phyloP scores from a whole-genome alignment of 78 protist genomes.

The Dictyostelium citrinum region DNA sequence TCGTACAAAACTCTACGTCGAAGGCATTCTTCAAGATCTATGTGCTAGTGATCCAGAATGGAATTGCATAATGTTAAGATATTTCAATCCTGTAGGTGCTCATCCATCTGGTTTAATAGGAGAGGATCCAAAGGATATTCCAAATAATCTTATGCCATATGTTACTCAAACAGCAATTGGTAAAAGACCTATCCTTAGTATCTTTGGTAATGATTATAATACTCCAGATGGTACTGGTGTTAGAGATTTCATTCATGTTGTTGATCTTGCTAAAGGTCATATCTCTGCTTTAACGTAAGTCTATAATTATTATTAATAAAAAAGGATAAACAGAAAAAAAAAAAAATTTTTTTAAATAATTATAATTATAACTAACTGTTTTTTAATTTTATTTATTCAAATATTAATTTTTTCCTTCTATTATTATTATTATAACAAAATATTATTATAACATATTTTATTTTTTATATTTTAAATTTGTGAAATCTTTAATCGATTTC shows the following conservation, averaged over 20 bases:
- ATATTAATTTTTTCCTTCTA: not conserved
- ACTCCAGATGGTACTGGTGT: conserved; percentile 99
- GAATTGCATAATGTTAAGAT: conserved; percentile 90
- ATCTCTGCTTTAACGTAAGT: conserved; percentile 82
- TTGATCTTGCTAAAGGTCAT: conserved; percentile 96
- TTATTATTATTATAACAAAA: not conserved
- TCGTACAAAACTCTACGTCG: conserved; percentile 94
- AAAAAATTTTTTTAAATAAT: not conserved
- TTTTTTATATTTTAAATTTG: not conserved
- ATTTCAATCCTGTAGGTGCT: conserved; percentile 99
- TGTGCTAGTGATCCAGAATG: conserved; percentile 60
- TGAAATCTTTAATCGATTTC: not conserved
- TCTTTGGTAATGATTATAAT: conserved; percentile 97
- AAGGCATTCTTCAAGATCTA: conserved; percentile 89
- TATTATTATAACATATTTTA: not conserved
- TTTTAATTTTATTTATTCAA: not conserved
- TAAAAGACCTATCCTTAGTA: conserved; percentile 80
- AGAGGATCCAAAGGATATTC: conserved; percentile 97
- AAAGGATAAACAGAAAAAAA: not conserved
- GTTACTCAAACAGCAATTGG: conserved; percentile 95
- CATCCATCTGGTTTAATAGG: conserved; percentile 96
- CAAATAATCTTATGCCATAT: conserved; percentile 97
- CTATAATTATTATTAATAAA: not conserved
- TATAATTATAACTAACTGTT: not conserved
- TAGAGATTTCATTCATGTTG: conserved; percentile 98